Base-by-base conservation (phyloP, 2,329 filamentous ascomycete species). In the Arthrobotrys pseudoclavata region DNA sequence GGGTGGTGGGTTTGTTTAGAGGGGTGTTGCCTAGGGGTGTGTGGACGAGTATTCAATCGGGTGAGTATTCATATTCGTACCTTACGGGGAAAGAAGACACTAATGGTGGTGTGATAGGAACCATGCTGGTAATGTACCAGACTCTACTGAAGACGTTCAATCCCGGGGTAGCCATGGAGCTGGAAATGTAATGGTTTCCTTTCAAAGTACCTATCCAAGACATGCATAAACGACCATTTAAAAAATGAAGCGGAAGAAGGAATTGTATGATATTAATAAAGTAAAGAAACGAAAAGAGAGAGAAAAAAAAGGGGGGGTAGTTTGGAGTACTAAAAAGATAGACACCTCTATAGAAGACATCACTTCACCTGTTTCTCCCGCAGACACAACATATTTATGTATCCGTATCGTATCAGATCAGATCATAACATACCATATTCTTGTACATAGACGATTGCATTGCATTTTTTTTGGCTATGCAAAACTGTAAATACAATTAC, bases 21-120 rank as follows among this genome's bases (percentile, higher is more conserved):
- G 96, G 96, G 26, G 95, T 99, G 1, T 95, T 95, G 0, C 96
- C 96, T 1, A 89, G 96, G 67, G 91, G 91, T 71, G 93, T 98
- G 13, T 99, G 96, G 96, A 99, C 96, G 22, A 97, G 95, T 82
- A 93, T 98, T 72, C 96, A 99, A 86, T 97, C 72, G 4, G 72
- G 72, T 76, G 52, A 70, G 66, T 69, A 55, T 26, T 52, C 47
- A 61, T 12, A 13, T 66, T 18, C 10, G 18, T 22, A 37, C 4
- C 29, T 22, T n/a, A 31, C 3, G 13, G 18, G 22, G 26, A 29
- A 12, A 20, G 13, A 15, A 22, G n/a, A 22, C 42, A 13, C 29
- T 57, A 6, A 34, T 50, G 9, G 15, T 9, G 2, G 7, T 53
- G 9, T 15, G 10, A 47, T 76, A 60, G 80, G 81, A n/a, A 81